A percentile compares a stretch with the other conserved stretches of the same genome.
phyloP scores from a whole-genome alignment of 139 green algal genomes.

The Chlorella sp. region DNA sequence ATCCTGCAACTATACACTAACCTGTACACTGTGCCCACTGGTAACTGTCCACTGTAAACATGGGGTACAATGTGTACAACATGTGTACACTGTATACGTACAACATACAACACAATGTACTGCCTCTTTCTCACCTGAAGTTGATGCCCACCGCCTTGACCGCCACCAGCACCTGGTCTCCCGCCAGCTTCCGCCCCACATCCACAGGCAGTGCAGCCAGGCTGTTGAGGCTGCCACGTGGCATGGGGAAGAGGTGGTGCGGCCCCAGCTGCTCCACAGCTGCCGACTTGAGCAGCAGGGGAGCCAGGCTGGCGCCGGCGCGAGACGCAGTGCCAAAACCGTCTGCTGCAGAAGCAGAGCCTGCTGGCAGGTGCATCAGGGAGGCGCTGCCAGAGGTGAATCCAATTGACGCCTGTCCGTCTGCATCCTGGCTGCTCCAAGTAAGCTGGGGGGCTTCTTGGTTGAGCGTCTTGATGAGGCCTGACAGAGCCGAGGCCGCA shows the following conservation, averaged over 20 bases:
- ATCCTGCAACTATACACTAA: too few relatives aligned
- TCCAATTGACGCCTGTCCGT: not conserved
- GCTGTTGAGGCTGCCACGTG: constrained; percentile 66
- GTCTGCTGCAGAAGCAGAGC: not conserved
- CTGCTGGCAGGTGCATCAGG: not conserved
- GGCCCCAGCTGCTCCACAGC: constrained; percentile 33
- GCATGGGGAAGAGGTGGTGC: constrained; percentile 44
- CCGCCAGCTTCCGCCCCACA: not conserved
- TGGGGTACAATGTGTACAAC: too few relatives aligned
- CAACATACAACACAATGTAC: too few relatives aligned
- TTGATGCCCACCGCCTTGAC: constrained; percentile 69
- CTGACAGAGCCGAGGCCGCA: constrained; percentile 10
- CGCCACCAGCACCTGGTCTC: constrained; percentile 43
- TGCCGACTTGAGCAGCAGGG: constrained; percentile 24
- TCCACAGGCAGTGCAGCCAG: constrained; percentile 57
- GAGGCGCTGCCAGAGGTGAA: not conserved
- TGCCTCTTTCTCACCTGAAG: constrained; percentile 42
- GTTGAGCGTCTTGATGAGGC: constrained; percentile 34
- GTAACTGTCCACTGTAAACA: too few relatives aligned
- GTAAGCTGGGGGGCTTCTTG: constrained; percentile 30
- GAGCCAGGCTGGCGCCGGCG: not conserved
- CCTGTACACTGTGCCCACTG: too few relatives aligned
- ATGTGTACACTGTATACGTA: too few relatives aligned
- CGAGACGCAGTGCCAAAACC: constrained; percentile 11
- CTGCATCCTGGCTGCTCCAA: constrained; percentile 33